Percentiles rank a stretch among this genome's conserved stretches.
These are phyloP conservation scores for Russula lepida DNA, from an alignment of 768 basidiomycete species.

Conservation along the genomic window DNA sequence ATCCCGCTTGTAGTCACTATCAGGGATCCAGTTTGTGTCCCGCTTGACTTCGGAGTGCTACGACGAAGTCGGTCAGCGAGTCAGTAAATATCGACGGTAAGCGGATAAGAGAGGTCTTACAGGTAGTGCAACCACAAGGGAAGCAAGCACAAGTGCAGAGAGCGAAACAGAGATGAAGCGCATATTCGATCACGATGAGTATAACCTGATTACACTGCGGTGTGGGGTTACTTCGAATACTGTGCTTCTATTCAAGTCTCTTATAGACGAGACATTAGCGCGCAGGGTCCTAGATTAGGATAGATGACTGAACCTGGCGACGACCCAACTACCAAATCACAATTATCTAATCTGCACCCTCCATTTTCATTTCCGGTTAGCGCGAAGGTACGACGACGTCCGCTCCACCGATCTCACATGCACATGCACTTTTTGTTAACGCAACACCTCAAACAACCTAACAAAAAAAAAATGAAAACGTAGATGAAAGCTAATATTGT, in stretches of 20 bases:
- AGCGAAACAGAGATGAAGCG: slow-evolving; percentile 3
- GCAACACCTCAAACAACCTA: background rate
- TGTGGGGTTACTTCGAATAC: background rate
- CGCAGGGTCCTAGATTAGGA: background rate
- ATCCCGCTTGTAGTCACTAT: background rate
- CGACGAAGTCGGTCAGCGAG: background rate
- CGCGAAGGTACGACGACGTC: background rate
- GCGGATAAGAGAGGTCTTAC: background rate
- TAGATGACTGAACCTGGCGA: background rate
- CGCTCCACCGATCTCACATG: background rate
- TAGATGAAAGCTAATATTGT: too few relatives aligned
- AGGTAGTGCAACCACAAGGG: background rate
- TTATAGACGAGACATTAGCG: slow-evolving; percentile 1
- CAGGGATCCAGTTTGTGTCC: rapidly evolving
- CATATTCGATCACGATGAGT: background rate
- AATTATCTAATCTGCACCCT: background rate
- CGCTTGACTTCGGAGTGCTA: background rate
- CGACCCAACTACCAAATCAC: background rate
- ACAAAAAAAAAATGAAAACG: background rate
- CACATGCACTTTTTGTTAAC: background rate
- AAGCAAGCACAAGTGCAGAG: background rate
- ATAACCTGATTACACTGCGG: background rate
- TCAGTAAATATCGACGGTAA: background rate
- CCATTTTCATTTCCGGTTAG: slow-evolving; percentile 8
- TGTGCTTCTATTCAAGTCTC: background rate